phyloP scores from a whole-genome alignment of 352 stramenopile species.

The Halophytophthora polymorphica region DNA sequence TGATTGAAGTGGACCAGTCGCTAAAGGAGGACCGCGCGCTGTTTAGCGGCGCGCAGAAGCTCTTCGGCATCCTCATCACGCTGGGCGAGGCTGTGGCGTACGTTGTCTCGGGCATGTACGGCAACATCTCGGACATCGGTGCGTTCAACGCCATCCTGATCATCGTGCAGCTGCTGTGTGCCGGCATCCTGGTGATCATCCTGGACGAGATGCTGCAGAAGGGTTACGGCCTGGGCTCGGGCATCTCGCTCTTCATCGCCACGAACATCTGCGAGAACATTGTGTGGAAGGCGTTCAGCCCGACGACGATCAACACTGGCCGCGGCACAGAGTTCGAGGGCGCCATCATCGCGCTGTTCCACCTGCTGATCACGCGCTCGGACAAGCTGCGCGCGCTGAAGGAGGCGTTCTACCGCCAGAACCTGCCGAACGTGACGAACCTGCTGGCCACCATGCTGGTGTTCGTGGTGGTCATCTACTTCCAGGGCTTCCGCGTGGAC shows the following conservation, averaged over 20 bases:
- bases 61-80: constrained; percentile 99
- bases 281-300: constrained; percentile 99
- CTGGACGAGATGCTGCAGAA: constrained; percentile 99
- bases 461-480: constrained; percentile 99
- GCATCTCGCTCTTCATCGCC: constrained; percentile 99
- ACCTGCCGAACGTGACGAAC: constrained; percentile 99
- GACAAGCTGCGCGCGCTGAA: constrained; percentile 98
- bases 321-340: constrained; percentile 99
- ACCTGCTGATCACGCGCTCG: constrained; percentile 97
- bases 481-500: constrained; percentile 96
- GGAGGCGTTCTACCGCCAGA: constrained; percentile 98
- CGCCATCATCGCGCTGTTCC: constrained; percentile 99
- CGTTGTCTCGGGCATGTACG: constrained; percentile 99
- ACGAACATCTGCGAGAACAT: constrained; percentile 99
- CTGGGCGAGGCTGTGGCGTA: constrained; percentile 98
- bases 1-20: constrained; percentile 99
- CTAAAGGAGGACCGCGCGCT: constrained; percentile 98
- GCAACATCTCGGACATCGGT: constrained; percentile 96
- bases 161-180: constrained; percentile 98
- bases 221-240: constrained; percentile 97
- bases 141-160: constrained; percentile 98
- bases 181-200: constrained; percentile 98
- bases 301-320: constrained; percentile 99
- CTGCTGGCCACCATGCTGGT: constrained; percentile 98
- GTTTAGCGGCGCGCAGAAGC: constrained; percentile 98